Evolutionary conservation across 306 rosid genomes (phyloP), one percentile per base, ranked within the genome.

Genomic region (barrel medic (Medicago truncatula)): DNA sequence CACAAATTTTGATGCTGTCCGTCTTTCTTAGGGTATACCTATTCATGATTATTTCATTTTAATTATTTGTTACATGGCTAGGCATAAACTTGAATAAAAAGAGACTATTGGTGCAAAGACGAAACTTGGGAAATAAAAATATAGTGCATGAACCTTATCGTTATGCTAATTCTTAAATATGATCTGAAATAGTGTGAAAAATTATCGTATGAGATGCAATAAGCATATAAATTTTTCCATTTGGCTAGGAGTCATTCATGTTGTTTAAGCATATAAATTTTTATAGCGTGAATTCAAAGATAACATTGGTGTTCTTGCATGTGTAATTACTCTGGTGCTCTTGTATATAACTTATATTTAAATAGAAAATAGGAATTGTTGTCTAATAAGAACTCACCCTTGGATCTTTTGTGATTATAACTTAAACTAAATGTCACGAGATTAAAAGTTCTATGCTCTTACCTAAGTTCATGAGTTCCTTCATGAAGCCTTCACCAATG

Each of bases 1-100:
- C 1, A 4, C 38, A 34, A 18, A 16, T 50, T 60, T 68, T 53
- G 54, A 58, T 43, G 38, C 14, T 20, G 44, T 68, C 46, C 68
- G 18, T 59, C 54, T 71, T 68, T 71, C 46, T 43, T 70, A 14
- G 34, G n/a, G n/a, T 70, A 40, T 14, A 39, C 47, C 15, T 67
- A 56, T 52, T 34, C 71, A 20, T 66, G 36, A 25, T 49, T 66
- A 34, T 66, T 77, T 74, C 10, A 65, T 56, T 69, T 77, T 25
- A 28, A 57, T 43, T 47, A 68, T 43, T 57, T 47, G 39, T 41
- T 46, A 14, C n/a, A 28, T 41, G 61, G 78, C 17, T 2, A 34
- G 7, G 38, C 5, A 7, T 0, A 34, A 34, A 34, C 4, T 34
- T 34, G 38, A 34, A 34, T 34, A 34, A 0, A 31, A 34, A 34